Evolutionary conservation across 345 rosid genomes (phyloP).

Genomic region (Dipteronia sinensis): DNA sequence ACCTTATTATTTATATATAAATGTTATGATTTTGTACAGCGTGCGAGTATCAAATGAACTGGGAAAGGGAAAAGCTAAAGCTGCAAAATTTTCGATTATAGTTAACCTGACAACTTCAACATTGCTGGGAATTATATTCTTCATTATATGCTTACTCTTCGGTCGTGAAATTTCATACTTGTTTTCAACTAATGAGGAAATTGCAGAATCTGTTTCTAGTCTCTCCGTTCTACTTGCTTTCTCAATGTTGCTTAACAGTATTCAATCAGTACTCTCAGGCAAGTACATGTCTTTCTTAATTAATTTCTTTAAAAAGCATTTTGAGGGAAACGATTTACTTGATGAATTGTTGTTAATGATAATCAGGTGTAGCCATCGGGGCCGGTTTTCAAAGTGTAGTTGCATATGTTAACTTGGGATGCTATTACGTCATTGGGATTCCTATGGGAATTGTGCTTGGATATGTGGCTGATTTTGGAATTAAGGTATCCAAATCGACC

Average conservation of each 20-base stretch:
- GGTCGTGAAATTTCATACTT: slow-evolving; percentile 41
- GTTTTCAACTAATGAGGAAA: slow-evolving; percentile 40
- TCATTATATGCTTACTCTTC: slow-evolving; percentile 41
- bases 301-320: too few species aligned
- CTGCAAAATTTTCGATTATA: slow-evolving; percentile 57
- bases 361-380: too few species aligned
- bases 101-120: slow-evolving; percentile 38
- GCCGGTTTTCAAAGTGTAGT: too few species aligned
- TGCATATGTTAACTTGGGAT: too few species aligned
- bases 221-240: slow-evolving; percentile 62
- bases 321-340: too few species aligned
- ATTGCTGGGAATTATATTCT: slow-evolving; percentile 42
- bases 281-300: background rate
- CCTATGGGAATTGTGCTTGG: too few species aligned
- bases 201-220: slow-evolving; percentile 42
- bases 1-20: too few species aligned
- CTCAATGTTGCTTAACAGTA: slow-evolving; percentile 62
- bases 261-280: slow-evolving; percentile 55
- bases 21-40: slow-evolving; percentile 21
- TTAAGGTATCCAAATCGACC: too few species aligned
- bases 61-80: slow-evolving; percentile 56
- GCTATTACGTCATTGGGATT: too few species aligned
- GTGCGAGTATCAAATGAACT: slow-evolving; percentile 73
- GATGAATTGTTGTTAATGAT: too few species aligned
- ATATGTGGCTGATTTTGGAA: too few species aligned